A percentile compares a stretch with the other conserved stretches of the same genome.
Evolutionary conservation across 2,329 filamentous ascomycete species (phyloP).

Genomic region (Colletotrichum gigasporum): DNA sequence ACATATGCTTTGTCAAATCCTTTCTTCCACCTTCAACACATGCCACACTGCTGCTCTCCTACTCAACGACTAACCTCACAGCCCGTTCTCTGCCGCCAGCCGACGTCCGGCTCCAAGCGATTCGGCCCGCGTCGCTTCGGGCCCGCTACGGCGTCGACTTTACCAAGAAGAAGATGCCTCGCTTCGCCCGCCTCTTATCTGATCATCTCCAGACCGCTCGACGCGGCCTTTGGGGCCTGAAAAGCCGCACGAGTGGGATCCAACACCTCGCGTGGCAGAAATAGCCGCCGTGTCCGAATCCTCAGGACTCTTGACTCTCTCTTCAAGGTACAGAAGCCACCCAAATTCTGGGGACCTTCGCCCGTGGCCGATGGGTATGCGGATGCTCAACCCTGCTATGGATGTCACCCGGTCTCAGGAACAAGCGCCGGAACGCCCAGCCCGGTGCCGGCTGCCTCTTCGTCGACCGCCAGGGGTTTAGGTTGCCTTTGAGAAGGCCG

Average conservation of each 20-base stretch:
- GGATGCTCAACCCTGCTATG: neutral
- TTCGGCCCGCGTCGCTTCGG: neutral
- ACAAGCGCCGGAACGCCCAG: slow-evolving; percentile 14
- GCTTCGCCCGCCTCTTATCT: slow-evolving; percentile 7
- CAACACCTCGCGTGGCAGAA: neutral
- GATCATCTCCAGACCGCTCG: slow-evolving; percentile 4
- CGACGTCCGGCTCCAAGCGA: neutral
- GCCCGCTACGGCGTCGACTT: neutral
- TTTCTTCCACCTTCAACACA: neutral
- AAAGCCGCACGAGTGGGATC: neutral
- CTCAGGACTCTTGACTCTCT: neutral
- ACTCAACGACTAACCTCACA: neutral
- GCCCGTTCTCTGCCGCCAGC: neutral
- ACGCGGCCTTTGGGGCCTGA: neutral
- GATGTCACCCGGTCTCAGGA: neutral
- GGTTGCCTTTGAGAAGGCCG: neutral
- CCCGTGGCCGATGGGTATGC: neutral
- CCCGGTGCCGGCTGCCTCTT: neutral
- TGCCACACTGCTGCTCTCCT: neutral
- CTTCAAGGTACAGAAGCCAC: slow-evolving; percentile 5
- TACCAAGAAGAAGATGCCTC: neutral
- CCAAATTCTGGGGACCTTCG: neutral
- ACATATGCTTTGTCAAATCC: too few species aligned
- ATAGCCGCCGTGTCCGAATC: slow-evolving; percentile 19
- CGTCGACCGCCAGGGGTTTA: neutral